Evolutionary conservation across 73 alveolate genomes (phyloP).

Genomic region (Paramecium sexaurelia): DNA sequence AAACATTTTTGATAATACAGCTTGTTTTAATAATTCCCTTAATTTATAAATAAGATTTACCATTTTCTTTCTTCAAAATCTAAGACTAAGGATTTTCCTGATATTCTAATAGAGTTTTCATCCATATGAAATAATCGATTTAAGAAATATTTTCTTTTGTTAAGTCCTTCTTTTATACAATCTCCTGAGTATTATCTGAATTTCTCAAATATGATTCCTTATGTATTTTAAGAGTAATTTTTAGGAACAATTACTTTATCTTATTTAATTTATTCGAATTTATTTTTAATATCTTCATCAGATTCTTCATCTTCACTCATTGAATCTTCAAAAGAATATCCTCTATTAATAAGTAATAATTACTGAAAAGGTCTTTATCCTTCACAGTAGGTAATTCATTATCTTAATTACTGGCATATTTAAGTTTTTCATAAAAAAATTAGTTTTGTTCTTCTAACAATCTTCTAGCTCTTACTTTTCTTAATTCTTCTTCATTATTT

Average conservation of each 20-base stretch:
- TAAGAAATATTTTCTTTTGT: background rate
- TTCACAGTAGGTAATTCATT: background rate
- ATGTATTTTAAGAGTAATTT: background rate
- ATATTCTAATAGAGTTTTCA: background rate
- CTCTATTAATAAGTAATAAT: background rate
- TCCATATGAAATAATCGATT: background rate
- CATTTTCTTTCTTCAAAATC: conserved; percentile 58
- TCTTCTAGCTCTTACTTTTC: background rate
- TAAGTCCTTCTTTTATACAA: background rate
- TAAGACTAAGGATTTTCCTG: background rate
- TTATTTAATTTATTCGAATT: background rate
- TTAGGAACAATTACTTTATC: background rate
- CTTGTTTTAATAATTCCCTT: background rate
- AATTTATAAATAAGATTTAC: background rate
- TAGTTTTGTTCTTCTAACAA: background rate
- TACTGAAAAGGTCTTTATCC: background rate
- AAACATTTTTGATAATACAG: background rate
- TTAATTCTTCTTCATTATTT: background rate
- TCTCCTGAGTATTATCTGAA: background rate
- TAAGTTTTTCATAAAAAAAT: background rate
- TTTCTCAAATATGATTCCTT: conserved; percentile 18
- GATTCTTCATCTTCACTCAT: conserved; percentile 14
- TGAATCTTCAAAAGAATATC: conserved; percentile 29
- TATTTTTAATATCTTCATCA: background rate
- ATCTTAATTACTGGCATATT: background rate